Base-by-base conservation (phyloP, 306 rosid genomes). In the Cyclanthera cordifolia region DNA sequence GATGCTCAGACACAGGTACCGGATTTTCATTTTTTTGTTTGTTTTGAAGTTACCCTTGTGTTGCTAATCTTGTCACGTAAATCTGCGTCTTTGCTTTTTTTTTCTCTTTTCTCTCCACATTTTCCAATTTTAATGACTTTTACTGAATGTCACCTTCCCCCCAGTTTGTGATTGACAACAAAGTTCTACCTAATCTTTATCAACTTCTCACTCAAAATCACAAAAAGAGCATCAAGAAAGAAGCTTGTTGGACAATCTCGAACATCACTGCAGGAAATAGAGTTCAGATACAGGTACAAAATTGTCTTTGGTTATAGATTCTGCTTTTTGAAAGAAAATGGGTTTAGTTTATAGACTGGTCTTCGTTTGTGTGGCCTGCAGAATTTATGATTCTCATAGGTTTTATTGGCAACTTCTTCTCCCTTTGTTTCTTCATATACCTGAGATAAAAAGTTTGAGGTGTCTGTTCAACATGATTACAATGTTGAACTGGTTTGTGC, bases 171-270 rank as follows among this genome's bases (percentile, higher is more conserved):
- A 84, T 87, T 50, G 83, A 84, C 41, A 75, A 84, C 66, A 70
- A 71, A 52, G 93, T 78, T 24, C 89, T 87, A 12, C 78, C 89
- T 51, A 64, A 75, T 76, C 85, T 87, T 41, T 32, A 19, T 58
- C 77, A 84, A 84, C 87, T 87, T 73, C 87, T 87, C 68, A 70
- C 80, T 6, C 82, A 80, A 80, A 78, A 74, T 73, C 77, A 82
- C 68, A 84, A 84, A 69, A 86, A 82, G 15, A 86, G 84, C 80
- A 86, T 86, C 76, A 84, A 80, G 87, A 85, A 85, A 72, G 89
- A 82, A 77, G 86, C 86, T 77, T 85, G 89, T 68, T 85, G 89
- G 93, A 84, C 89, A 10, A 80, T 87, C 72, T 86, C 92, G 75
- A 87, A 87, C 70, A 80, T 87, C 65, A 87, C 85, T 24, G 93